Evolutionary conservation across 108 stramenopile species (phyloP).

Genomic region (Nitzschia inconspicua): DNA sequence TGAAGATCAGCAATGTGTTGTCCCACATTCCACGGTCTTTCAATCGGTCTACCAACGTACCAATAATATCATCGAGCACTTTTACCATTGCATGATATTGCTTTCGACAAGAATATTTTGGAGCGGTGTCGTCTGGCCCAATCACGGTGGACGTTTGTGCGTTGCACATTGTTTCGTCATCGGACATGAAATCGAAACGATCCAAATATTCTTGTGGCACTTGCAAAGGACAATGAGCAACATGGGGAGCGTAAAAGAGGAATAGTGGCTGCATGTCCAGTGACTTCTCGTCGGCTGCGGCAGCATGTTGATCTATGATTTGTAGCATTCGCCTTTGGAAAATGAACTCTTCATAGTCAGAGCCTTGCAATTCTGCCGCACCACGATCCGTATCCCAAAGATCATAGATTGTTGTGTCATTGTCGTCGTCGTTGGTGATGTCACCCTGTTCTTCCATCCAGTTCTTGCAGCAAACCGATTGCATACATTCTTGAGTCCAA

Average conservation of each 20-base stretch:
- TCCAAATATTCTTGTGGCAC: constrained; percentile 22
- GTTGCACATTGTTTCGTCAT: neutral
- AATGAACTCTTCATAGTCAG: constrained; percentile 20
- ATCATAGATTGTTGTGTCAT: constrained; percentile 11
- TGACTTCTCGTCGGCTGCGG: no score
- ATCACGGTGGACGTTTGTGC: constrained; percentile 2
- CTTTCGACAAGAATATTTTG: constrained; percentile 15
- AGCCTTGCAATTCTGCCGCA: constrained; percentile 13
- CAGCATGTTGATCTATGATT: constrained; percentile 12
- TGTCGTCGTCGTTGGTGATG: neutral
- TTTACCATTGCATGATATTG: constrained; percentile 30
- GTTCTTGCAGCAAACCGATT: constrained; percentile 1
- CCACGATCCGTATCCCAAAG: constrained; percentile 21
- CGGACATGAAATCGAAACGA: constrained; percentile 9
- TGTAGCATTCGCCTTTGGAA: constrained; percentile 9
- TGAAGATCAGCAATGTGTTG: constrained; percentile 27
- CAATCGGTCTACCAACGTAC: constrained; percentile 1
- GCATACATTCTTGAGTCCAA: constrained; percentile 25
- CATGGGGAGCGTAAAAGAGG: constrained; percentile 29
- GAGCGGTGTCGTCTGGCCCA: neutral
- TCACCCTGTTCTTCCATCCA: neutral
- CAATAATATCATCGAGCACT: constrained; percentile 13
- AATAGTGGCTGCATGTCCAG: constrained; percentile 29
- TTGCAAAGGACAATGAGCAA: constrained; percentile 31
- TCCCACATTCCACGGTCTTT: constrained; percentile 19